Evolutionary conservation across 2,329 filamentous ascomycete species (phyloP).

Genomic region (Arthroderma sp.): DNA sequence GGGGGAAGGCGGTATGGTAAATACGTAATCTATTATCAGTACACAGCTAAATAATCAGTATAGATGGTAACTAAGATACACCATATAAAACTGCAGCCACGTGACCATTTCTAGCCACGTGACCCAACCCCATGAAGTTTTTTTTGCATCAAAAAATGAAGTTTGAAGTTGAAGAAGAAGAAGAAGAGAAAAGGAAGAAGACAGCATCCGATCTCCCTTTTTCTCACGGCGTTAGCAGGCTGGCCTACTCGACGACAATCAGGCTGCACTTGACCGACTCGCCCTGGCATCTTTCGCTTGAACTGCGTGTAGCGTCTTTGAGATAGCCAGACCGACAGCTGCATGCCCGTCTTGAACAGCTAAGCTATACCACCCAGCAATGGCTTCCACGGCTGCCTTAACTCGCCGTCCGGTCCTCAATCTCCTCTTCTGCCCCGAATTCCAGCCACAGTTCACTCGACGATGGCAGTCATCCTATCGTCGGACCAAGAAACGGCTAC

Average conservation of each 20-base stretch:
- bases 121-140: background rate
- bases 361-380: conserved; percentile 7
- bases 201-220: background rate
- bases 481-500: conserved; percentile 40
- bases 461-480: conserved; percentile 41
- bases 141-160: background rate
- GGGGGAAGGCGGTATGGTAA: background rate
- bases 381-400: conserved; percentile 23
- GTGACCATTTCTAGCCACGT: background rate
- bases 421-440: conserved; percentile 29
- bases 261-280: background rate
- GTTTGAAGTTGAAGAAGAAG: background rate
- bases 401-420: conserved; percentile 26
- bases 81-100: background rate
- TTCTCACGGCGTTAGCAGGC: background rate
- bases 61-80: background rate
- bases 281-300: background rate
- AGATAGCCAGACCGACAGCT: background rate
- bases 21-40: background rate
- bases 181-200: background rate
- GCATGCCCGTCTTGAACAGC: background rate
- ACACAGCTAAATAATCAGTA: background rate
- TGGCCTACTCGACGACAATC: background rate
- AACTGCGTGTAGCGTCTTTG: background rate
- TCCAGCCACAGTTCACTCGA: conserved; percentile 23